phyloP scores from a whole-genome alignment of 176 grass and related monocot species.

The Thalia dealbata region DNA sequence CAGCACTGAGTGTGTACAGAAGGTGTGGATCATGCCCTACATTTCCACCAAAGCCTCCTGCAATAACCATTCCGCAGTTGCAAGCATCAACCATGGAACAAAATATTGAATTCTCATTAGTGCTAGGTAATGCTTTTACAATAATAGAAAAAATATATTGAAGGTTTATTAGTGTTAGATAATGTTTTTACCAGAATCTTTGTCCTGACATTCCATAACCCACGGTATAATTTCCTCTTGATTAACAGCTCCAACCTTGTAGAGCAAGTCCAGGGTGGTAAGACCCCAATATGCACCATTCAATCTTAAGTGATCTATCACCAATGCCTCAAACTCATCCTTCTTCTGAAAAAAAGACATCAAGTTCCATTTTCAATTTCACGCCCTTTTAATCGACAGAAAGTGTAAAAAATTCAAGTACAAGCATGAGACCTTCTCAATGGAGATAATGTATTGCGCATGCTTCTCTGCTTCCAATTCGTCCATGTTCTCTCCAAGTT shows the following conservation, averaged over 20 bases:
- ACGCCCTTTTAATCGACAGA: not conserved
- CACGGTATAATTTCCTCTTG: conserved; percentile 51
- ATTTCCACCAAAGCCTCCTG: conserved; percentile 92
- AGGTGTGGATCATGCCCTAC: conserved; percentile 38
- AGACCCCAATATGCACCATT: conserved; percentile 95
- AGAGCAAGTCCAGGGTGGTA: conserved; percentile 74
- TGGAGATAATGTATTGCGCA: conserved; percentile 62
- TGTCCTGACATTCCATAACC: conserved; percentile 73
- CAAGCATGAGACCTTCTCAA: conserved; percentile 54
- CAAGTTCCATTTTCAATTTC: not conserved
- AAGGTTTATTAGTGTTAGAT: no score
- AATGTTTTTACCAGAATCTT: conserved; percentile 44
- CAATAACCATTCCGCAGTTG: conserved; percentile 17
- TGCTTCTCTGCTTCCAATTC: conserved; percentile 66
- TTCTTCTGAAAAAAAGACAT: conserved; percentile 36
- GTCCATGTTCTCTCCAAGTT: conserved; percentile 11
- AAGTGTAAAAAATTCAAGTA: not conserved
- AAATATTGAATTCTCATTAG: not conserved
- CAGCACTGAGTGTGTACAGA: conserved; percentile 59
- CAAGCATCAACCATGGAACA: not conserved
- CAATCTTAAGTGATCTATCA: conserved; percentile 73
- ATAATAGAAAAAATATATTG: not conserved
- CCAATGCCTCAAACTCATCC: conserved; percentile 71
- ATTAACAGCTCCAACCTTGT: conserved; percentile 54
- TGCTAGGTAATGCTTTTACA: conserved; percentile 7